Base-by-base conservation (phyloP, 2,329 filamentous ascomycete genomes). In the Nothophoma quercina region DNA sequence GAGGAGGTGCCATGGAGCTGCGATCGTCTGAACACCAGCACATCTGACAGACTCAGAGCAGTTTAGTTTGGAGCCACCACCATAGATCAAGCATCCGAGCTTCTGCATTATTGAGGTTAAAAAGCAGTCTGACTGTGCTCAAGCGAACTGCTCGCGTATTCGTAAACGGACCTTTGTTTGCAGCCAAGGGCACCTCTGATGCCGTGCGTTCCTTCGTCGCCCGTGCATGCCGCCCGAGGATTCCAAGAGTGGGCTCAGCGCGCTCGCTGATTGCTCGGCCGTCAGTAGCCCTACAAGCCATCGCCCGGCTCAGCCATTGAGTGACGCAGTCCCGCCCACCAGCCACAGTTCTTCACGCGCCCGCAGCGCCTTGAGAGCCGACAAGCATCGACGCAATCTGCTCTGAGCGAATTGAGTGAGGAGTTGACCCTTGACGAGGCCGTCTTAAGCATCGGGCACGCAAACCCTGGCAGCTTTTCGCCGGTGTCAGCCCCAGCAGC, bases 401-500 rank as follows among this genome's bases (percentile, higher is more conserved):
- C 49, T 46, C 41, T 29, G 45, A 53, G 55, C 35, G 52, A 47
- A 51, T 49, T 48, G 50, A 46, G 25, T 40, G 58, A 53, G 41
- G 44, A 57, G 48, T 46, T 59, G 47, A 30, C 45, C 38, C 21
- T 30, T 35, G 30, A 50, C 52, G 25, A 51, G 39, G 15, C 51
- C 46, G 35, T 22, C 15, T 47, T 23, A 42, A 51, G 43, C 47
- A 54, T 52, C 50, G 16, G 49, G 29, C 39, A 47, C 49, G 42
- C 49, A 46, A 33, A 26, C 16, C 50, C 50, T 46, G 40, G 48
- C 44, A 57, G 47, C 34, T 53, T 36, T 33, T 48, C 35, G 51
- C 40, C 35, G 45, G 41, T 35, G 55, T 55, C 49, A 66, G 61
- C 63, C 63, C 62, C 61, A 66, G 54, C 46, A 56, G 47, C 63